Conservation (phyloP, 2,329 filamentous ascomycete species). For the Sclerotinia nivalis region DNA sequence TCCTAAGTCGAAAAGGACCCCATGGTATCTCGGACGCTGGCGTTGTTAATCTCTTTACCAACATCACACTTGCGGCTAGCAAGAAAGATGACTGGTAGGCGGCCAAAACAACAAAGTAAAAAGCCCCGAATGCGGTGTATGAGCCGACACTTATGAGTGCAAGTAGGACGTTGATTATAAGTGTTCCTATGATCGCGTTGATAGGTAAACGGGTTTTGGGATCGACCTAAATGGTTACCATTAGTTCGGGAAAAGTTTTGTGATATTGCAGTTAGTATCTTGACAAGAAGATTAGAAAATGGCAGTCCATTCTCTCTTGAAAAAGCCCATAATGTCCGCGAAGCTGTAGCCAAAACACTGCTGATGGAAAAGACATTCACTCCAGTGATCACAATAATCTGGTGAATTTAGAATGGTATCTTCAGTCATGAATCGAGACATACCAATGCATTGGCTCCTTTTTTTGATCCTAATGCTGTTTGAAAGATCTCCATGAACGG, state of each 20-base stretch:
- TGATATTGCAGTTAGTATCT: neutral
- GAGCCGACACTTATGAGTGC: slow-evolving; percentile 22
- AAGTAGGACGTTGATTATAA: slow-evolving; percentile 19
- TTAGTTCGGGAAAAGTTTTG: neutral
- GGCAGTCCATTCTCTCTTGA: slow-evolving; percentile 21
- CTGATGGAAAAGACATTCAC: slow-evolving; percentile 16
- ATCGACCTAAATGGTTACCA: slow-evolving; percentile 5
- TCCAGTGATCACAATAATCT: slow-evolving; percentile 9
- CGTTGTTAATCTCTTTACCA: slow-evolving; percentile 23
- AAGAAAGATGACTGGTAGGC: slow-evolving; percentile 24
- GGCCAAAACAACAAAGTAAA: slow-evolving; percentile 22
- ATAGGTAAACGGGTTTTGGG: slow-evolving; percentile 17
- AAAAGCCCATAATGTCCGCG: slow-evolving; percentile 23
- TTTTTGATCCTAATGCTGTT: neutral
- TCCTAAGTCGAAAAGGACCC: slow-evolving; percentile 22
- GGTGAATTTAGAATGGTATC: neutral
- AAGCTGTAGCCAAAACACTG: slow-evolving; percentile 16
- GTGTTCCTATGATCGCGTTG: slow-evolving; percentile 15
- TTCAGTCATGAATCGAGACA: neutral
- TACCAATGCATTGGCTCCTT: slow-evolving; percentile 19
- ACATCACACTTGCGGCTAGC: slow-evolving; percentile 20
- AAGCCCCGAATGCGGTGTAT: slow-evolving; percentile 15
- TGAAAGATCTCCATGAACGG: slow-evolving; percentile 22
- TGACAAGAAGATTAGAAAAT: slow-evolving; percentile 2
- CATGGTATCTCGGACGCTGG: slow-evolving; percentile 20